These are phyloP conservation scores for Colletotrichum endophyticum DNA, from an alignment of 2,329 filamentous ascomycete genomes.

Conservation along the genomic window DNA sequence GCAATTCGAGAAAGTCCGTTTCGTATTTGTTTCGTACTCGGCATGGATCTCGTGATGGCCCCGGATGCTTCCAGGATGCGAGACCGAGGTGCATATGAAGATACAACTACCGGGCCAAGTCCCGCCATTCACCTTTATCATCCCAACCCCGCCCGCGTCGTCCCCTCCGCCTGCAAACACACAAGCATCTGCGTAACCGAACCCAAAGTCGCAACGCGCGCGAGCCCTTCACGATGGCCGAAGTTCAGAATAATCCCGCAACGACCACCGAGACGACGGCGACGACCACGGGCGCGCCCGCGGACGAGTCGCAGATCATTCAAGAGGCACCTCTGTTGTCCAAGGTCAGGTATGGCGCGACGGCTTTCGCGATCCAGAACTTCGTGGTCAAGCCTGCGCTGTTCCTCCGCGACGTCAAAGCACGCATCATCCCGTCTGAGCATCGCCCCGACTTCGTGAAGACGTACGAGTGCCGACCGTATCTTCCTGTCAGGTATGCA, in stretches of 20 bases:
- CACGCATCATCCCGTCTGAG: conserved; percentile 4
- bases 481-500: conserved; percentile 18
- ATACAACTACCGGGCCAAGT: conserved; percentile 11
- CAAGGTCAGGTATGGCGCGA: conserved; percentile 12
- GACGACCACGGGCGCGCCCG: background rate
- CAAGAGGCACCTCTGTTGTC: background rate
- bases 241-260: conserved; percentile 2
- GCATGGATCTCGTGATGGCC: background rate
- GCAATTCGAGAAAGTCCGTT: background rate
- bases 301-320: background rate
- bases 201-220: background rate
- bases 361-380: conserved; percentile 11
- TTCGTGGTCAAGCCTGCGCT: conserved; percentile 3
- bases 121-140: background rate
- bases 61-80: background rate
- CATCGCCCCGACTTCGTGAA: conserved; percentile 15
- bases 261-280: background rate
- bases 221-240: conserved; percentile 1
- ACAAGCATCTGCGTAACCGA: background rate
- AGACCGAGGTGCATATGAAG: conserved; percentile 10
- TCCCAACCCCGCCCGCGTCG: conserved; percentile 7
- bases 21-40: conserved; percentile 18
- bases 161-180: background rate
- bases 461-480: conserved; percentile 15
- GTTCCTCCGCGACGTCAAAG: conserved; percentile 5